Evolutionary conservation across 768 basidiomycete species (phyloP), one percentile per base, ranked within the genome.

Genomic region (Chlorophyllum brunneum): DNA sequence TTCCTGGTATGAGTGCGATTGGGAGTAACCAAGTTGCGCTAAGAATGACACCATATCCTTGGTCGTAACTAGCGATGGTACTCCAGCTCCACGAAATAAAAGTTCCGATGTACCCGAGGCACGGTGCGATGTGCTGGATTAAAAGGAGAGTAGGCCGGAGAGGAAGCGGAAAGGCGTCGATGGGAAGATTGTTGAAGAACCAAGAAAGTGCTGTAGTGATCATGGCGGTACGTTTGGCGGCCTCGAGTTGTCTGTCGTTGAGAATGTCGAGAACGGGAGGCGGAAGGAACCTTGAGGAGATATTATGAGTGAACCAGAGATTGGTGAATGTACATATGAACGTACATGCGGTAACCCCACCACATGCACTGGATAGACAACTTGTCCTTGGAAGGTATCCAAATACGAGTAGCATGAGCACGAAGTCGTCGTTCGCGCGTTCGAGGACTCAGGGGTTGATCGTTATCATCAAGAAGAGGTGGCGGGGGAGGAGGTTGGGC

Each of bases 341-440:
- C 85, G 44, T 59, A 88, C 88, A 92, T 70, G 51, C 88, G 77
- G 64, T 88, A 93, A 0, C 90, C 91, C 90, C 90, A 81, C 90
- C 91, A 93, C 64, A 81, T 78, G 1, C 83, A 80, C 62, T 92
- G 82, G 18, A 90, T 71, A 1, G 88, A 91, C 10, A 92, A 68
- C 55, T 89, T 81, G 1, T 82, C 85, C 23, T 70, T 71, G 0
- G 86, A 88, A 0, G 90, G 90, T 7, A 88, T 72, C 88, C 89
- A 92, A 24, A 33, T 23, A 8, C 51, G 54, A 18, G 33, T 46
- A 15, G 36, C 36, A 23, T 53, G 56, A 24, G 46, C 37, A 10
- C 48, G 56, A 7, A 49, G 20, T 3, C 31, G 40, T 24, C 51
- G 30, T 29, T 38, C 43, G 13, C 20, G 51, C 13, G 43, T 53